These are phyloP conservation scores for Taxillus chinensis DNA, from an alignment of 164 flowering plant genomes.

Conservation along the genomic window DNA sequence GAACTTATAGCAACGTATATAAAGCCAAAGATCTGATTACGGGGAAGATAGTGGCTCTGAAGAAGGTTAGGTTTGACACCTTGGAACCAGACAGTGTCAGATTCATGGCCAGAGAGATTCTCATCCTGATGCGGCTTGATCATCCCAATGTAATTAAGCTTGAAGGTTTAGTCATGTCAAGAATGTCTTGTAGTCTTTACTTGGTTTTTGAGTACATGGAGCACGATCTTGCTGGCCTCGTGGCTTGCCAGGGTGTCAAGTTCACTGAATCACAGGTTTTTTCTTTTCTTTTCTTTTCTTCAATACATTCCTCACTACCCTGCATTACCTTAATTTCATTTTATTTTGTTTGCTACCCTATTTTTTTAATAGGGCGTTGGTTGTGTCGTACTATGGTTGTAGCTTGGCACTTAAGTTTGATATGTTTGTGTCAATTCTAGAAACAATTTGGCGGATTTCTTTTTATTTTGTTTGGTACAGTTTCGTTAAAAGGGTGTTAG, in stretches of 20 bases:
- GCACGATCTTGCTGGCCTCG: slow-evolving; percentile 88
- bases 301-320: not conserved
- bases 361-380: no score
- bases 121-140: slow-evolving; percentile 54
- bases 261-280: slow-evolving; percentile 83
- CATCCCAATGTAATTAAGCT: slow-evolving; percentile 89
- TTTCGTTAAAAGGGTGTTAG: no score
- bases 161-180: slow-evolving; percentile 81
- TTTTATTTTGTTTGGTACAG: no score
- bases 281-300: not conserved
- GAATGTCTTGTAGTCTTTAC: slow-evolving; percentile 88
- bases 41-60: slow-evolving; percentile 83
- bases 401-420: no score
- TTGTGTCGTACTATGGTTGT: no score
- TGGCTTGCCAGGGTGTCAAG: slow-evolving; percentile 56
- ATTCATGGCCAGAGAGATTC: slow-evolving; percentile 91
- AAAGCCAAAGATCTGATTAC: slow-evolving; percentile 76
- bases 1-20: slow-evolving; percentile 94
- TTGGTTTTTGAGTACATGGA: slow-evolving; percentile 91
- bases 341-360: no score
- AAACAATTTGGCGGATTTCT: no score
- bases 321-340: not conserved
- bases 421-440: no score
- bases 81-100: slow-evolving; percentile 87
- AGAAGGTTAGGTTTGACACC: slow-evolving; percentile 89